These are phyloP conservation scores for Piper longum DNA, from an alignment of 164 flowering plant species.

Conservation along the genomic window DNA sequence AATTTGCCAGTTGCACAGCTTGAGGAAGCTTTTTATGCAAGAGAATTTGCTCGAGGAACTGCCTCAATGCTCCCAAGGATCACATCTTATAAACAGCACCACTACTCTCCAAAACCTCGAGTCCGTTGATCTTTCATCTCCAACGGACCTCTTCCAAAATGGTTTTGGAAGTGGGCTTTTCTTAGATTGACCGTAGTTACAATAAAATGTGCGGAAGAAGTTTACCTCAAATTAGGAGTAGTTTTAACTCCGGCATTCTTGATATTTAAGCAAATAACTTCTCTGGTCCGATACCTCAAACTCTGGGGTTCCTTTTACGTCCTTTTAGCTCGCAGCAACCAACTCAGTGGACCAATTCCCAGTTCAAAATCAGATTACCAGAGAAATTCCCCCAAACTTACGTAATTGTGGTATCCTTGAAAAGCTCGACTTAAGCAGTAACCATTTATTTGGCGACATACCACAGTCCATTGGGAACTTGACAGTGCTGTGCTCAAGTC, in stretches of 20 bases:
- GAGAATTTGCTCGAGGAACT: no score
- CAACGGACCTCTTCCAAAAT: not conserved
- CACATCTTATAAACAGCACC: no score
- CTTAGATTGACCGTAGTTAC: not conserved
- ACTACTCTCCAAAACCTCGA: not conserved
- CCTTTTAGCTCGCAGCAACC: not conserved
- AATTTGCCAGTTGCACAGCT: no score
- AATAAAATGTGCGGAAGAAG: not conserved
- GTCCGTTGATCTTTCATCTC: not conserved
- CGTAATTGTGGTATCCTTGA: not conserved
- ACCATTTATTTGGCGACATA: no score
- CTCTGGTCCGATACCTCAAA: not conserved
- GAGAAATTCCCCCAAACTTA: slow-evolving; percentile 1
- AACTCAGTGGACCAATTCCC: not conserved
- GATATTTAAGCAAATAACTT: slow-evolving; percentile 1
- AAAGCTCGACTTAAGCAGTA: not conserved
- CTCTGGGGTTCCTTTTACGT: not conserved
- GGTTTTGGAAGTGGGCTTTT: slow-evolving; percentile 1
- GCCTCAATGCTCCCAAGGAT: no score
- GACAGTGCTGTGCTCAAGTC: not conserved
- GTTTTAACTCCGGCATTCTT: not conserved
- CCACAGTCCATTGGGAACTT: not conserved
- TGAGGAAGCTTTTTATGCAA: no score
- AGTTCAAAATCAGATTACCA: no score
- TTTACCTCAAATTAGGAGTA: not conserved